These are phyloP conservation scores for Fistulina hepatica DNA, from an alignment of 1,284 basidiomycete genomes.

Conservation along the genomic window DNA sequence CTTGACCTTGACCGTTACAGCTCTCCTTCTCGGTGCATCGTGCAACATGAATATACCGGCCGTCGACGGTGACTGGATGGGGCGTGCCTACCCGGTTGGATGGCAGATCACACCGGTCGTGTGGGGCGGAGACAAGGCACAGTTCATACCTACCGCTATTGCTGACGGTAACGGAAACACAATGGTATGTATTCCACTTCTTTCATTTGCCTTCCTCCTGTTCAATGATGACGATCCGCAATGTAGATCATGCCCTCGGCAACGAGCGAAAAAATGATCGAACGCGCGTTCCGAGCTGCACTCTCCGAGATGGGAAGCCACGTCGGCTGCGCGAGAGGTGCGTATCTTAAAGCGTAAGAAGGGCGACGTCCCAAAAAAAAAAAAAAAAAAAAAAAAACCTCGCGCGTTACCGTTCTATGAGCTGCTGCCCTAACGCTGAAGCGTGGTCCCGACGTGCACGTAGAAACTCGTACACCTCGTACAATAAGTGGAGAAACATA, in stretches of 20 bases:
- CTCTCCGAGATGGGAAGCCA: conserved; percentile 32
- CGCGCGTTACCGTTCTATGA: no score
- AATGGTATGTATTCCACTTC: no score
- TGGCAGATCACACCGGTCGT: conserved; percentile 31
- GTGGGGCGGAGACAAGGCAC: conserved; percentile 23
- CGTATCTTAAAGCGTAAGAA: no score
- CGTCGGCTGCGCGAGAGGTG: conserved; percentile 18
- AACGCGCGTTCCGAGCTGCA: conserved; percentile 25
- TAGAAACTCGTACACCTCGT: no score
- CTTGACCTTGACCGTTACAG: no score
- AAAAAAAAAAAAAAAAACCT: no score
- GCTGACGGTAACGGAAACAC: conserved; percentile 29
- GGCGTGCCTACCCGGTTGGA: conserved; percentile 27
- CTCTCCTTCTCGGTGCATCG: conserved; percentile 26
- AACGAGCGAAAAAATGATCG: conserved; percentile 23
- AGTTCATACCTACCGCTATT: conserved; percentile 25
- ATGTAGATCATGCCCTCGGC: conserved; percentile 27
- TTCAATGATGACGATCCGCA: no score
- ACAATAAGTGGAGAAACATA: no score
- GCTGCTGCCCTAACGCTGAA: no score
- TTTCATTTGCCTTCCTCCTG: background rate
- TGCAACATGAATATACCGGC: conserved; percentile 27
- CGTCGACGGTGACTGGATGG: conserved; percentile 42
- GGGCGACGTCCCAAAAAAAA: no score
- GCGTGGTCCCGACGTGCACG: no score